Base-by-base conservation (phyloP, 495 filamentous ascomycete genomes). In the Tuber magnatum region DNA sequence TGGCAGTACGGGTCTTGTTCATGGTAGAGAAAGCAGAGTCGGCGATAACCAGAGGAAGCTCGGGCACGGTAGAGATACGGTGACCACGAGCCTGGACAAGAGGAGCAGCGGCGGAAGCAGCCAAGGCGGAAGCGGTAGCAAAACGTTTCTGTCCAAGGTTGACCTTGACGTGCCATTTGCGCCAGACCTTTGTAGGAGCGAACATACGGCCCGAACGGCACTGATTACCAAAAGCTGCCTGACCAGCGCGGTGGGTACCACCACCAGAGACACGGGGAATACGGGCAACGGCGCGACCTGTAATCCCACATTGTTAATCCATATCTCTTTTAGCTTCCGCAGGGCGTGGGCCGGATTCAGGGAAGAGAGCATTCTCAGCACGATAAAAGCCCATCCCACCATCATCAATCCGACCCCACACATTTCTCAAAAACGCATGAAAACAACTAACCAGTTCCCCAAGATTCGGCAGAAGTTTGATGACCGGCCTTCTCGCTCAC, bases 151-250 rank as follows among this genome's bases (percentile, higher is more conserved):
- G 94, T 85, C 90, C 90, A 84, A 95, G 90, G 89, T 96, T 97
- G 91, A 99, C 89, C 92, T 98, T 99, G 88, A 97, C 92, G 89
- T 99, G 96, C 96, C 96, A 99, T 89, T 97, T 98, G 84, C 95
- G 89, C 95, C 95, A 99, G 88, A 97, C 92, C 91, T 98, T 98
- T 86, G 95, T 99, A 80, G 95, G 95, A 79, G 95, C 95, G 88
- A 99, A 99, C 96, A 99, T 99, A 87, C 95, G 96, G 87, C 95
- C 95, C 83, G 94, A 97, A 86, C 95, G 94, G 88, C 95, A 99
- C 93, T 92, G 90, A 91, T 99, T 99, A 91, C 95, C 95, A 87
- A 99, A 99, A 80, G 95, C 95, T 87, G 95, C 95, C 88, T 99
- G 95, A 88, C 95, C 95, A 85, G 95, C 95, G 89, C 95, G 95